Base-by-base conservation (phyloP, 108 stramenopile species). In the Skeletonema costatum region DNA sequence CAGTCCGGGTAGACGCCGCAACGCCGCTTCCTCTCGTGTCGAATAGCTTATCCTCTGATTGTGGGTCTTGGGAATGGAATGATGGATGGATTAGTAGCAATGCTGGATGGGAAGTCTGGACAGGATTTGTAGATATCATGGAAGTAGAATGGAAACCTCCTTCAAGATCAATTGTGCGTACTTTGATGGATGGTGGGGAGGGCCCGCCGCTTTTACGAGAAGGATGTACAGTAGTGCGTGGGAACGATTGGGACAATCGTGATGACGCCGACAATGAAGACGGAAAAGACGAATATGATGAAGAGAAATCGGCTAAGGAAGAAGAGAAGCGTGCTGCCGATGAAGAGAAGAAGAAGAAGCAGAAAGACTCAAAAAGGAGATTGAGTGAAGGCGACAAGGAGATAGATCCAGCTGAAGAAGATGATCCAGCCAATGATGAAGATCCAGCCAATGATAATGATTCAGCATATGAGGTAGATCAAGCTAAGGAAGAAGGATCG, bases 181-280 rank as follows among this genome's bases (percentile, higher is more conserved):
- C 91, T 31, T 60, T 94, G 29, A 94, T 93, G 90, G 95, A 96
- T 75, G 90, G 91, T 32, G 94, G 94, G 21, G 93, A 96, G 25
- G 95, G 95, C 5, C 95, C 95, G 16, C 95, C 95, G 9, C 83
- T 92, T 77, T 72, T 93, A n/a, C 61, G 86, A 13, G 90, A 87
- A 70, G 88, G 89, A 35, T 92, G 90, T 66, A 61, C 62, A 10
- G 95, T 96, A 9, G 77, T 93, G 87, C 80, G 93, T 62, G 92
- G 93, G 13, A 63, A 71, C 17, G 93, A 93, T 65, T 96, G 93
- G 93, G 71, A 65, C 25, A 77, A 69, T 13, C 68, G 75, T 19
- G 38, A 14, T 19, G 65, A 80, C 19, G 25, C 42, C 21, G 78
- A 80, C 51, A 82, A 89, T 58, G 91, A 89, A 70, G 94, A 92